Evolutionary conservation across 495 filamentous ascomycete genomes (phyloP), one percentile per base, ranked within the genome.

Genomic region (Annulohypoxylon moriforme): DNA sequence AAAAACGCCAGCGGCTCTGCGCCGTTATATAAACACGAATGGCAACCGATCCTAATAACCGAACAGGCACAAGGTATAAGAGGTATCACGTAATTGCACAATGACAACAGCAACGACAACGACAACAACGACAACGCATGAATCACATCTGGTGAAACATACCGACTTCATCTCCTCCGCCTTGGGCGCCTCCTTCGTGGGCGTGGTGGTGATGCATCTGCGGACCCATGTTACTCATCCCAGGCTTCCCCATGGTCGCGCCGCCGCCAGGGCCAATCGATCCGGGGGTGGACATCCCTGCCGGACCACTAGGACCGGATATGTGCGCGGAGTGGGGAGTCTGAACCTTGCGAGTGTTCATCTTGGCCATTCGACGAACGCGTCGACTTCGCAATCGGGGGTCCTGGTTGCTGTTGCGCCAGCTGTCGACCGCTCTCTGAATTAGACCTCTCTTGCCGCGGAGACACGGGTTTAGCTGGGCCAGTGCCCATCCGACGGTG

Each of bases 341-440:
- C 40, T 81, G 78, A 46, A 79, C 86, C 80, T 93, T 94, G 69
- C 96, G 89, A 74, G 87, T 93, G 82, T 89, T 94, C 77, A 97
- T 92, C 85, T 98, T 99, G 60, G 94, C 94, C 93, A 96, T 94
- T 60, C 96, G 87, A 62, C 96, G 88, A 42, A 99, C 96, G 61
- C 96, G 88, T 76, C 96, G 83, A 81, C 94, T 98, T 75, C 96
- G 89, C 74, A 98, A 81, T 68, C 94, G 87, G 18, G 92, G 92
- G 71, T 99, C 96, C 81, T 97, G 94, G 80, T 98, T 98, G 85
- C 96, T 98, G 80, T 99, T 99, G 52, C 96, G 85, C 96, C 96
- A 98, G 79, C 95, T 98, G 81, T 99, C 96, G 33, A 99, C 96
- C 18, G 96, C 96, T 53, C 96, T 88, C 81, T 99, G 96, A 67